Percentiles rank a stretch among this genome's conserved stretches.
Conservation (phyloP, 805 yeast species). For the Myxozyma monticola region DNA sequence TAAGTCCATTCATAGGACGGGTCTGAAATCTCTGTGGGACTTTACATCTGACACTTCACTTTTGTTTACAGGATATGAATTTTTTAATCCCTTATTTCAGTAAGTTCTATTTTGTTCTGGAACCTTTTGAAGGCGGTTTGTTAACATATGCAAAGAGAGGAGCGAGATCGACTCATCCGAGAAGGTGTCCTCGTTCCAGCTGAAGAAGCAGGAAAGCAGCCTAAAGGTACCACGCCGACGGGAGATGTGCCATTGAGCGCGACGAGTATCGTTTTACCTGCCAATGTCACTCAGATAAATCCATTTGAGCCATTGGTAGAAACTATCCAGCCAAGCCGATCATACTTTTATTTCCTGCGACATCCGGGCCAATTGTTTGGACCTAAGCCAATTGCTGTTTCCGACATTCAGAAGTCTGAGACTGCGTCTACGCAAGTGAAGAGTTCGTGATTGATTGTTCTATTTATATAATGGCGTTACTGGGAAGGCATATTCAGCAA, state of each 20-base stretch:
- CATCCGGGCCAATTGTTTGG: slow-evolving; percentile 11
- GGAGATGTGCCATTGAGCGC: slow-evolving; percentile 10
- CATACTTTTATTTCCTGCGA: slow-evolving; percentile 2
- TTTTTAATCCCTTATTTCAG: slow-evolving; percentile 23
- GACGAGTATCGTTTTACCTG: background rate
- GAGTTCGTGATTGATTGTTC: no score
- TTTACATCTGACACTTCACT: background rate
- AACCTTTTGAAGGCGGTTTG: background rate
- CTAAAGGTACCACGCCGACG: slow-evolving; percentile 1
- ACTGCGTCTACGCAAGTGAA: no score
- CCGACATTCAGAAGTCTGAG: slow-evolving; percentile 1
- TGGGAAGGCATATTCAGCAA: no score
- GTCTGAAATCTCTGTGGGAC: background rate
- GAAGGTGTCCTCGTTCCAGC: slow-evolving; percentile 17
- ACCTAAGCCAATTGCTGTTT: slow-evolving; percentile 3
- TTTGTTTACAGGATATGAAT: slow-evolving; percentile 9
- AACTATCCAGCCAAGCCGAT: background rate
- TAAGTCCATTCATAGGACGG: background rate
- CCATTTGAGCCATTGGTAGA: slow-evolving; percentile 11
- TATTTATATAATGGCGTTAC: no score
- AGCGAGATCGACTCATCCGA: slow-evolving; percentile 13
- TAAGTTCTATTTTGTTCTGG: background rate
- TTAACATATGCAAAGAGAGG: slow-evolving; percentile 6
- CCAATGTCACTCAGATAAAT: slow-evolving; percentile 2
- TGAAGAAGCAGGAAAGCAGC: slow-evolving; percentile 10